These are phyloP conservation scores for Cytospora mali DNA, from an alignment of 2,329 filamentous ascomycete genomes.

Conservation along the genomic window DNA sequence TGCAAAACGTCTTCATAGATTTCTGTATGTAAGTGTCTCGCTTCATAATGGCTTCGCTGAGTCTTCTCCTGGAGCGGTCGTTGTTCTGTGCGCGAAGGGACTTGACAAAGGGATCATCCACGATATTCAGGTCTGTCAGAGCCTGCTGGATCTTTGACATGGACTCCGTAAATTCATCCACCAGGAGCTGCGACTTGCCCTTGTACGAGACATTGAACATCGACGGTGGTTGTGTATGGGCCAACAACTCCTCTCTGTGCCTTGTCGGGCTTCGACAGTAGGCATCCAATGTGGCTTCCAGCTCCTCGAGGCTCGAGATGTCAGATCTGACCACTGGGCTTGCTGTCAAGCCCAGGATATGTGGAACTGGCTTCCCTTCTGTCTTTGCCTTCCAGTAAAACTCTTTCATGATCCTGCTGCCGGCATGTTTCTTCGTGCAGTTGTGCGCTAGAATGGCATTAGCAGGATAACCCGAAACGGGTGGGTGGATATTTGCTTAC, in stretches of 20 bases:
- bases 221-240: conserved; percentile 67
- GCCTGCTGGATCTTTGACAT: conserved; percentile 49
- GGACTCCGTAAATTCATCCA: conserved; percentile 34
- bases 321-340: conserved; percentile 71
- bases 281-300: conserved; percentile 73
- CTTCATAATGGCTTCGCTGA: conserved; percentile 45
- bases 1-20: conserved; percentile 59
- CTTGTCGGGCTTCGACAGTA: conserved; percentile 68
- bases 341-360: conserved; percentile 78
- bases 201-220: conserved; percentile 46
- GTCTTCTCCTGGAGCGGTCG: conserved; percentile 42
- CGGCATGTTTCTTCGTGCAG: conserved; percentile 65
- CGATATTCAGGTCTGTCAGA: conserved; percentile 53
- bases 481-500: conserved; percentile 43
- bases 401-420: conserved; percentile 70
- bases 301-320: conserved; percentile 54
- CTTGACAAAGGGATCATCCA: conserved; percentile 62
- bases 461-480: not conserved
- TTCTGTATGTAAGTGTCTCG: conserved; percentile 54
- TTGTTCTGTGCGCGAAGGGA: conserved; percentile 47
- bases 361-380: conserved; percentile 52
- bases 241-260: conserved; percentile 70
- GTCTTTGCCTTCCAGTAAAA: conserved; percentile 63
- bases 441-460: conserved; percentile 65
- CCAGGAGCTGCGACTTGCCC: not conserved